phyloP scores from a whole-genome alignment of 2,329 filamentous ascomycete species.

The Nemania bipapillata region DNA sequence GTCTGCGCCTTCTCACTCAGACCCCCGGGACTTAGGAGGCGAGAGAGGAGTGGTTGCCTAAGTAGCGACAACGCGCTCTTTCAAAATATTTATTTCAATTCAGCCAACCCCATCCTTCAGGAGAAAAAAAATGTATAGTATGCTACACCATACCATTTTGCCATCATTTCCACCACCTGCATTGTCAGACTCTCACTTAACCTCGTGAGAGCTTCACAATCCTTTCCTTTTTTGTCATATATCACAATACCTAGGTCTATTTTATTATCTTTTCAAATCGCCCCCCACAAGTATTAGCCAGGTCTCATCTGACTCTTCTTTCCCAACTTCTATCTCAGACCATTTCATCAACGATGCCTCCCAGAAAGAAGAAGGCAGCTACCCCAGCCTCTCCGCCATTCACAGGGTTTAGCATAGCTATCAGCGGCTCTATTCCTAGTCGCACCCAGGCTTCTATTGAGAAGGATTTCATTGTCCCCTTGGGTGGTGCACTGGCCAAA shows the following conservation, averaged over 20 bases:
- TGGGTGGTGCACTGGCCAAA: conserved; percentile 63
- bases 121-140: neutral
- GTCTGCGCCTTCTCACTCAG: neutral
- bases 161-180: neutral
- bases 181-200: neutral
- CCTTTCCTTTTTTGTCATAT: neutral
- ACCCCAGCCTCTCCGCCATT: conserved; percentile 53
- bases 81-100: conserved; percentile 39
- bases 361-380: conserved; percentile 38
- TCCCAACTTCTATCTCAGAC: neutral
- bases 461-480: conserved; percentile 54
- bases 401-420: conserved; percentile 62
- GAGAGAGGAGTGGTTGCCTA: conserved; percentile 35
- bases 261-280: neutral
- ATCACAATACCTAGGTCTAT: neutral
- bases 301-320: neutral
- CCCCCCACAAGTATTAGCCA: neutral
- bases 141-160: neutral
- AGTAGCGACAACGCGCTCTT: conserved; percentile 29
- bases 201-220: neutral
- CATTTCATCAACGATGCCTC: conserved; percentile 38
- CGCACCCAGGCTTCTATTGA: conserved; percentile 64
- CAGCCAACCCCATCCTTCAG: neutral
- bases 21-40: neutral
- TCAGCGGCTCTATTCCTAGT: conserved; percentile 70